Percentiles rank a stretch among this genome's conserved stretches.
Evolutionary conservation across 2,329 filamentous ascomycete species (phyloP).

Genomic region (Ustulina deusta): DNA sequence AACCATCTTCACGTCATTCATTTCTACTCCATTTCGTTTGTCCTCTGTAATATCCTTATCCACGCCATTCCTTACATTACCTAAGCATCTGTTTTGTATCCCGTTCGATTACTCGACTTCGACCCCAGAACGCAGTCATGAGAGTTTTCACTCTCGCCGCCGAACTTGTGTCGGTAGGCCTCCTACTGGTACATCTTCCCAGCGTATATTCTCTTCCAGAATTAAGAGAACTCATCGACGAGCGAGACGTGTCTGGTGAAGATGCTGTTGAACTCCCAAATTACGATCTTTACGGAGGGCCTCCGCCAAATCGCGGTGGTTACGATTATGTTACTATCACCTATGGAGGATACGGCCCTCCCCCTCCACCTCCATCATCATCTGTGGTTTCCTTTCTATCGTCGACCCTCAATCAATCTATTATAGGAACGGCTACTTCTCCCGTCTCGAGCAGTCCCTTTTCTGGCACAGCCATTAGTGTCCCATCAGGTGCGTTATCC

Average conservation of each 20-base stretch:
- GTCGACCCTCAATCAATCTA: conserved; percentile 36
- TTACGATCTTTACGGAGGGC: conserved; percentile 42
- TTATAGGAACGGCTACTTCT: conserved; percentile 24
- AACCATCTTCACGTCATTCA: neutral
- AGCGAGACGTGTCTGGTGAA: conserved; percentile 25
- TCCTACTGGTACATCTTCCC: conserved; percentile 47
- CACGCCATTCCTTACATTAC: neutral
- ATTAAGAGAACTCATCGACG: conserved; percentile 18
- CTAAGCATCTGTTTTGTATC: neutral
- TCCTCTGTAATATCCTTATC: neutral
- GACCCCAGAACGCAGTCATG: conserved; percentile 50
- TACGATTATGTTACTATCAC: conserved; percentile 46
- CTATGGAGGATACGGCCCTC: conserved; percentile 48
- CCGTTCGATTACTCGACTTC: neutral
- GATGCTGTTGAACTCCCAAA: conserved; percentile 33
- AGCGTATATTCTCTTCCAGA: conserved; percentile 35
- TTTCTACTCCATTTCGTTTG: neutral
- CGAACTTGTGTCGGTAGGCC: conserved; percentile 52
- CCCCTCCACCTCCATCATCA: conserved; percentile 41
- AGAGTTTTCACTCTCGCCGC: conserved; percentile 50
- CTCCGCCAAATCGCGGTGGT: conserved; percentile 41
- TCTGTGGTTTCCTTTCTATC: conserved; percentile 26
- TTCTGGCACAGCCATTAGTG: neutral
- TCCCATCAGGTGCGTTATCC: conserved; percentile 18
- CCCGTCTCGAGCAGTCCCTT: conserved; percentile 10